These are phyloP conservation scores for Gossypium turneri DNA, from an alignment of 345 rosid species.

Conservation along the genomic window DNA sequence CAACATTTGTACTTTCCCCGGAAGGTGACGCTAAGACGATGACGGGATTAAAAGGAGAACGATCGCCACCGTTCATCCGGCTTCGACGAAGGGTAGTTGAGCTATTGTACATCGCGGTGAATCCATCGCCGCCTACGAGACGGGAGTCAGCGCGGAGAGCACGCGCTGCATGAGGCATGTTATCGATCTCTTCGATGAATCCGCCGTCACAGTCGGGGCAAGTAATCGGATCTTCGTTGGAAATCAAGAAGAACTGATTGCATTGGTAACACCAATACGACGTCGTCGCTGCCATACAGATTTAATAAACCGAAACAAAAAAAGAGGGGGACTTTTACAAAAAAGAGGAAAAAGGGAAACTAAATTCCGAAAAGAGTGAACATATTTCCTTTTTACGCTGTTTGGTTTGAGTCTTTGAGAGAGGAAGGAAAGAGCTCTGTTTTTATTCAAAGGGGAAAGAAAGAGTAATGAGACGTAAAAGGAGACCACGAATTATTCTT, in stretches of 20 bases:
- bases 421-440: neutral
- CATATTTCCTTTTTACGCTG: neutral
- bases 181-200: conserved; percentile 61
- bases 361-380: neutral
- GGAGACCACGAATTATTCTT: neutral
- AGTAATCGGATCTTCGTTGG: conserved; percentile 36
- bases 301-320: conserved; percentile 11
- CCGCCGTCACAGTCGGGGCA: conserved; percentile 86
- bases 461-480: neutral
- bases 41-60: conserved; percentile 75
- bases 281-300: conserved; percentile 38
- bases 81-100: conserved; percentile 26
- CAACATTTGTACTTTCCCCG: conserved; percentile 13
- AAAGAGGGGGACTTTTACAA: neutral
- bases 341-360: neutral
- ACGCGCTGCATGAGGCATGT: conserved; percentile 29
- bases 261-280: conserved; percentile 91
- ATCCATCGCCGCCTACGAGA: conserved; percentile 25
- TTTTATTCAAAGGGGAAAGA: too few relatives aligned
- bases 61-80: conserved; percentile 47
- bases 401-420: neutral
- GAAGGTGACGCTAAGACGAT: conserved; percentile 36
- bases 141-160: conserved; percentile 25
- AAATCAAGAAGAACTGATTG: conserved; percentile 56
- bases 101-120: conserved; percentile 1